Base-by-base conservation (phyloP, 1,284 basidiomycete species). In the Takashimella tepidaria region DNA sequence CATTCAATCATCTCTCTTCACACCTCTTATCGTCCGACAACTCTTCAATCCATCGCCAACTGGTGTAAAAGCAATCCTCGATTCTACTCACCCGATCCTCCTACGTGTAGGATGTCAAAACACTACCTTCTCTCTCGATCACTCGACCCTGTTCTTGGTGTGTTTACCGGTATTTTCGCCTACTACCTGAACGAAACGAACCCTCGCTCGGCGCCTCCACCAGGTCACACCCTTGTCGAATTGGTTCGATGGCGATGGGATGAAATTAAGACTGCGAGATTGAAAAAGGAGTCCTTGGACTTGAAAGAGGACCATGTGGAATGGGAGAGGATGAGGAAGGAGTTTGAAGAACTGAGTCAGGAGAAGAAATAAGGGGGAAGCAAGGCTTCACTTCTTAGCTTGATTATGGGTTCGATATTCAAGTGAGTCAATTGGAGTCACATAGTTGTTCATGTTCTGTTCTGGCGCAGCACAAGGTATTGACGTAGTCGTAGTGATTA, bases 111-210 rank as follows among this genome's bases (percentile, higher is more conserved):
- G 37, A 74, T 75, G 71, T 64, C 70, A 4, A 64, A 64, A 42
- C 58, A 62, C 19, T 74, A 74, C 59, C 70, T 76, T 49, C 69
- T 76, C 43, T 72, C 70, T 5, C 63, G 72, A 20, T 70, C 70
- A 8, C 65, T 89, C 21, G 88, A 90, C 73, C 86, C 87, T 16
- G 57, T 89, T 23, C 76, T 92, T 19, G 89, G 88, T 12, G 75
- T 89, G 44, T 89, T 90, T 70, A 92, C 89, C 1, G 75, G 90
- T 19, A 72, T 85, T 43, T 77, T 92, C 43, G 90, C 90, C 1
- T 92, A 85, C 72, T 84, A 88, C 69, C 81, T 93, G 21, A 83
- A 88, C 74, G 89, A 92, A 72, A 87, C 80, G 41, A 85, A 92
- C 72, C 90, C 90, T 4, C 83, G 89, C 48, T 88, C 85, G 2